Conservation (phyloP, 2,329 filamentous ascomycete genomes). For the Aspergillus ochraceus region DNA sequence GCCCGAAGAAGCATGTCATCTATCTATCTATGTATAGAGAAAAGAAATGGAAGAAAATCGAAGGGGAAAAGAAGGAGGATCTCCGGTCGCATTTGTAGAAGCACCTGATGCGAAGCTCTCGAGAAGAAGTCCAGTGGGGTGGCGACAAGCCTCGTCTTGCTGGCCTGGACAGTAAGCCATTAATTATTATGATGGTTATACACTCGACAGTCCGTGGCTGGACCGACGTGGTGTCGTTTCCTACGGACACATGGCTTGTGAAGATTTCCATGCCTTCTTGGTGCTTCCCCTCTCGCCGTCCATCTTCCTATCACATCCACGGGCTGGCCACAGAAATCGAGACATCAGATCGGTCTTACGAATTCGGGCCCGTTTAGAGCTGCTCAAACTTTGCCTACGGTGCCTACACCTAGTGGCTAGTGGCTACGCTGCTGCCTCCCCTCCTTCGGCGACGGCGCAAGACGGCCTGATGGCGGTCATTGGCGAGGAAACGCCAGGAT, state of each 20-base stretch:
- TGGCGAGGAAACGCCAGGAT: slow-evolving; percentile 13
- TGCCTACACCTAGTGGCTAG: too few relatives aligned
- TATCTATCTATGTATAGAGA: background rate
- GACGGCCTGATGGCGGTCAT: slow-evolving; percentile 16
- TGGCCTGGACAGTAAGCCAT: too few relatives aligned
- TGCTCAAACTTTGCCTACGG: background rate
- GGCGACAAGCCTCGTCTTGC: slow-evolving; percentile 1
- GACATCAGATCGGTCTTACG: background rate
- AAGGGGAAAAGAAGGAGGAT: background rate
- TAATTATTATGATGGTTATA: background rate
- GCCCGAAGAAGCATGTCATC: background rate
- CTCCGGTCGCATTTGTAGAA: slow-evolving; percentile 11
- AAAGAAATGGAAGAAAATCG: background rate
- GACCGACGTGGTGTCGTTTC: slow-evolving; percentile 2
- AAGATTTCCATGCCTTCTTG: background rate
- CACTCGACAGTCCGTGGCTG: too few relatives aligned
- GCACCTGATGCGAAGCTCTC: slow-evolving; percentile 8
- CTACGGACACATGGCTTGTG: slow-evolving; percentile 5
- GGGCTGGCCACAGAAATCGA: background rate
- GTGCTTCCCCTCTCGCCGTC: background rate
- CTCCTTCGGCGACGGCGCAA: slow-evolving; percentile 5
- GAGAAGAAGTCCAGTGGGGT: background rate
- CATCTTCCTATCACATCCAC: background rate
- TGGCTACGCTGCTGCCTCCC: background rate
- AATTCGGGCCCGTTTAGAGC: background rate